Evolutionary conservation across 1,139 yeast genomes (phyloP), one percentile per base, ranked within the genome.

Genomic region (Yamadazyma spencermartinsiae): DNA sequence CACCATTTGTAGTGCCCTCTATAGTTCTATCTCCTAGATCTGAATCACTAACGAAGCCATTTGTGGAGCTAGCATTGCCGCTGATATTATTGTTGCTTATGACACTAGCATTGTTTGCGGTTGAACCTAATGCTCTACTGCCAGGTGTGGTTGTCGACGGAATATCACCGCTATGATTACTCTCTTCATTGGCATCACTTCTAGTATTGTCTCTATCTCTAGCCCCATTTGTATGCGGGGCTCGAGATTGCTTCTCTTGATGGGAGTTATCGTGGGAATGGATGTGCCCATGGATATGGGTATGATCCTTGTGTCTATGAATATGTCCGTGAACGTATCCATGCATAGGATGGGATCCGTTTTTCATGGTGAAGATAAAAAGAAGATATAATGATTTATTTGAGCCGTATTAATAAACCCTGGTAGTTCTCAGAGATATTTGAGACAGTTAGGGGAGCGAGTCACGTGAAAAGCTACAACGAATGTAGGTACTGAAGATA

Each of bases 311-410:
- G 52, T 79, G 83, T 50, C 75, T 78, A 56, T 81, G 86, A 24
- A 81, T 79, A 51, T 81, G 86, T 1, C 86, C 86, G 58, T 81
- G 86, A 13, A 80, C 82, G 34, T 76, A 70, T 12, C 85, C 84
- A 46, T 76, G 77, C 13, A 72, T 64, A 20, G 55, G 45, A 9
- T 33, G 31, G 12, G 37, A 21, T n/a, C 29, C 34, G 11, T 33
- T 11, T 9, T 11, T 18, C 11, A 12, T 30, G 13, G n/a, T 4
- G 15, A 7, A 16, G 13, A 11, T 4, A 8, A 3, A 12, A 12
- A 18, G 14, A 12, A 11, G 25, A 18, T 19, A 30, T 19, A 27
- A 27, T 27, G 16, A 17, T 5, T 24, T 24, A 7, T 12, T 8
- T 12, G 6, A 7, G 30, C 4, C 4, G 16, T 12, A 27, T 15